Evolutionary conservation across 164 flowering plant genomes (phyloP).

Genomic region (Magnolia officinalis): DNA sequence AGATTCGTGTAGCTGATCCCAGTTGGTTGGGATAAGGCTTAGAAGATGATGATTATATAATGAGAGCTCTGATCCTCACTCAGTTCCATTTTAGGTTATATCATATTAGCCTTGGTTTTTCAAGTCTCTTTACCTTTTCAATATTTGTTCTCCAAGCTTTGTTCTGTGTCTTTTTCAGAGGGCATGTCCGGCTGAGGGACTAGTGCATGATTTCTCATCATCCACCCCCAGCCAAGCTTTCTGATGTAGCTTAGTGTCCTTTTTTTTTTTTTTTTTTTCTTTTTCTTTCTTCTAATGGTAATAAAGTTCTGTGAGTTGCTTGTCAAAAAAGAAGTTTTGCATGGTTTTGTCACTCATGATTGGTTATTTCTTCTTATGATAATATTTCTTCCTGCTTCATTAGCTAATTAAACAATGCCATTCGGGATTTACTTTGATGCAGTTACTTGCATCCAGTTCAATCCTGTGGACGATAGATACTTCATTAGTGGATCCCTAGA

Average conservation of each 20-base stretch:
- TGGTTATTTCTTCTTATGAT: not conserved
- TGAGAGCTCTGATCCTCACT: too few species aligned
- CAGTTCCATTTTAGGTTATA: too few species aligned
- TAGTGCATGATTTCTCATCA: not conserved
- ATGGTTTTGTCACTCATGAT: not conserved
- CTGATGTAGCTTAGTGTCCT: not conserved
- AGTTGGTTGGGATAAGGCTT: too few species aligned
- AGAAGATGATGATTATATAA: too few species aligned
- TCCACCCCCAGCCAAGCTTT: not conserved
- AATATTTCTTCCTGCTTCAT: not conserved
- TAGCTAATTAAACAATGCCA: constrained; percentile 8
- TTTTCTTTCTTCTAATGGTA: not conserved
- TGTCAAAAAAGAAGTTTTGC: not conserved
- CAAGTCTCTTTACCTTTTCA: too few species aligned
- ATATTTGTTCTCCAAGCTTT: not conserved
- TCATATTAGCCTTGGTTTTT: too few species aligned
- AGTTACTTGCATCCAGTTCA: constrained; percentile 99
- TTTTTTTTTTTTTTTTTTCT: too few species aligned
- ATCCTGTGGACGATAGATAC: constrained; percentile 92
- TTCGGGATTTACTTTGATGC: constrained; percentile 31
- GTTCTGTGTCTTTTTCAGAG: not conserved
- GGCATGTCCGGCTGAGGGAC: not conserved
- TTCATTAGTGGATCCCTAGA: constrained; percentile 99
- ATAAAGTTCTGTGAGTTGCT: not conserved
- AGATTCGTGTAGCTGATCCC: too few species aligned